Evolutionary conservation across 495 filamentous ascomycete species (phyloP).

Genomic region (Hypoxylon subgilvum): DNA sequence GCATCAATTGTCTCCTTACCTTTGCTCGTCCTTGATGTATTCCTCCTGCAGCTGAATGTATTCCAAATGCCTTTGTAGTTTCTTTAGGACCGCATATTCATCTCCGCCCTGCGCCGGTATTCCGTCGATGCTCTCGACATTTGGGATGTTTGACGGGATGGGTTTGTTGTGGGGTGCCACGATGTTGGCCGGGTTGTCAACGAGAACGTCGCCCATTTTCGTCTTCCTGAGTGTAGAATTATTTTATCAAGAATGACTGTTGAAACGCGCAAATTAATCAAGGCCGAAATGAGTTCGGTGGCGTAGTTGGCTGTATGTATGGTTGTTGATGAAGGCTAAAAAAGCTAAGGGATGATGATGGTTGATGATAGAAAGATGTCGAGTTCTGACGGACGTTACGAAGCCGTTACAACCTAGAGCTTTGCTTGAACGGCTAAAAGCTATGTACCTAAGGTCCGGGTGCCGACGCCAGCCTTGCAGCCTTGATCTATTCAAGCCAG

Average conservation of each 20-base stretch:
- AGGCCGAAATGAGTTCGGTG: too few relatives aligned
- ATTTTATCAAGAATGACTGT: background rate
- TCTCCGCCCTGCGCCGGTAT: conserved; percentile 80
- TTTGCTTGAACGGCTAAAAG: conserved; percentile 5
- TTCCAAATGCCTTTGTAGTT: conserved; percentile 94
- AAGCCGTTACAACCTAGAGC: background rate
- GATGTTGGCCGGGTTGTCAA: conserved; percentile 77
- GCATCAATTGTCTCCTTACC: conserved; percentile 64
- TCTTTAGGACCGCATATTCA: conserved; percentile 94
- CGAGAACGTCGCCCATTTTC: conserved; percentile 81
- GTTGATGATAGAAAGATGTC: conserved; percentile 6
- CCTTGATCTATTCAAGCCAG: conserved; percentile 24
- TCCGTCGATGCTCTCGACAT: conserved; percentile 86
- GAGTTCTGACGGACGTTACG: conserved; percentile 10
- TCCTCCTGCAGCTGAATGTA: conserved; percentile 99
- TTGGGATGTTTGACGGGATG: conserved; percentile 81
- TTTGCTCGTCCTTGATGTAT: conserved; percentile 99
- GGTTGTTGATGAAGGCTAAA: conserved; percentile 2
- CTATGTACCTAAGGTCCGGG: conserved; percentile 2
- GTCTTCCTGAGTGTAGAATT: conserved; percentile 7
- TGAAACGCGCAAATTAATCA: background rate
- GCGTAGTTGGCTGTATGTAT: background rate
- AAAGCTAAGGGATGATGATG: conserved; percentile 11
- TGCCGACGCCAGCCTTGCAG: conserved; percentile 46
- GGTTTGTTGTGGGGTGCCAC: conserved; percentile 78